Evolutionary conservation across 768 basidiomycete species (phyloP).

Genomic region (Tephrocybe sp.): DNA sequence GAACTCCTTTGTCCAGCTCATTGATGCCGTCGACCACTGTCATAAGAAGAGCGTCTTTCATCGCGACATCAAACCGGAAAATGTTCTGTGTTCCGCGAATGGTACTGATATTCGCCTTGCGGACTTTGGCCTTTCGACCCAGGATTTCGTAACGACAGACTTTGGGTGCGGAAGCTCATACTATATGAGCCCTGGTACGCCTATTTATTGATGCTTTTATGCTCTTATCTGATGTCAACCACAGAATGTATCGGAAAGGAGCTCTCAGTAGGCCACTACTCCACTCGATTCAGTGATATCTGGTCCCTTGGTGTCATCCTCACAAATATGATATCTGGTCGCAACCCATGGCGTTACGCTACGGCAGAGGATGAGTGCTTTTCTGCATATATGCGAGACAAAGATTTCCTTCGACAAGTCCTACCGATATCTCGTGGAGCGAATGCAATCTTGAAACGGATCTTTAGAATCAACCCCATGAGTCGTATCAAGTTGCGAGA

Average conservation of each 20-base stretch:
- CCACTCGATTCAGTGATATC: conserved; percentile 64
- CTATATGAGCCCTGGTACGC: conserved; percentile 73
- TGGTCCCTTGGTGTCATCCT: conserved; percentile 82
- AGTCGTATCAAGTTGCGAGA: conserved; percentile 62
- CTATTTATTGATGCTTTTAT: conserved; percentile 1
- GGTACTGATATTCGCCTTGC: conserved; percentile 60
- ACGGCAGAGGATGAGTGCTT: conserved; percentile 67
- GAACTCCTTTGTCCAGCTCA: conserved; percentile 70
- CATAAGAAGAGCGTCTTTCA: conserved; percentile 74
- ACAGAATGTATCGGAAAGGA: conserved; percentile 57
- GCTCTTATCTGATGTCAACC: conserved; percentile 6
- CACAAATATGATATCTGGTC: conserved; percentile 76
- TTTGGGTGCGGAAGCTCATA: conserved; percentile 59
- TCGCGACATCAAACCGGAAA: conserved; percentile 88
- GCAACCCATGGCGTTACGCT: conserved; percentile 78
- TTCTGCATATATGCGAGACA: conserved; percentile 59
- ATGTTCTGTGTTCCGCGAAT: conserved; percentile 59
- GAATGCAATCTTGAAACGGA: conserved; percentile 65
- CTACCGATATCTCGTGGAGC: conserved; percentile 73
- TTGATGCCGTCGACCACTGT: conserved; percentile 77
- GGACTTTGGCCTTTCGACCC: conserved; percentile 77
- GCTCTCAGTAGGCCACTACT: conserved; percentile 46
- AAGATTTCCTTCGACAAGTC: conserved; percentile 60
- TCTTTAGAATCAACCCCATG: conserved; percentile 68
- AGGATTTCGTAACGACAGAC: conserved; percentile 41